Evolutionary conservation across 192 early-diverging fungal species (phyloP).

Genomic region (Linnemannia hyalina): DNA sequence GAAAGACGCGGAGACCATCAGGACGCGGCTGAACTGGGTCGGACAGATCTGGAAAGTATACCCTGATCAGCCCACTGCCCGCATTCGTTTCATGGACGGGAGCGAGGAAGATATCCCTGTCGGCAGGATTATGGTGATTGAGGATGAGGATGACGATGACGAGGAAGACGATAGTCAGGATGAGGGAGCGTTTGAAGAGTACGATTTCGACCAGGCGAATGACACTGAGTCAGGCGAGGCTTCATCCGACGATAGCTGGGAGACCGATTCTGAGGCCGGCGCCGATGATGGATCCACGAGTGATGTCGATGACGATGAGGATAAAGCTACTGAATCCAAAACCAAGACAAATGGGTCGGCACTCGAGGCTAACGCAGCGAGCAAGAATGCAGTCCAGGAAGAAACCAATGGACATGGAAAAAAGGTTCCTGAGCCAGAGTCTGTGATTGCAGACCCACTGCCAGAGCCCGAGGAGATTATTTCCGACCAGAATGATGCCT

Average conservation of each 20-base stretch:
- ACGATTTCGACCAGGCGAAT: slow-evolving; percentile 47
- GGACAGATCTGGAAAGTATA: slow-evolving; percentile 60
- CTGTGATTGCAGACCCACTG: slow-evolving; percentile 14
- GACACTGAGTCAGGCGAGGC: slow-evolving; percentile 19
- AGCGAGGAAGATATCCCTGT: slow-evolving; percentile 31
- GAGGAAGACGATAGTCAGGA: slow-evolving; percentile 36
- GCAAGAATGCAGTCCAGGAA: not conserved
- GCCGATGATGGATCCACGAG: slow-evolving; percentile 41
- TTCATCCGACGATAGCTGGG: slow-evolving; percentile 53
- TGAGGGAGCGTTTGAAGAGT: slow-evolving; percentile 53
- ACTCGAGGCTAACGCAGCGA: not conserved
- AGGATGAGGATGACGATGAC: slow-evolving; percentile 58
- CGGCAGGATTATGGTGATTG: slow-evolving; percentile 48
- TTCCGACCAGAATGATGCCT: not conserved
- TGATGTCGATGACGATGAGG: slow-evolving; percentile 31
- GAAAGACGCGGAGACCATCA: slow-evolving; percentile 43
- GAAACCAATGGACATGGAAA: not conserved
- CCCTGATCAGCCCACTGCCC: slow-evolving; percentile 46
- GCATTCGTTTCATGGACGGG: slow-evolving; percentile 58
- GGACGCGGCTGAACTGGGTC: slow-evolving; percentile 58
- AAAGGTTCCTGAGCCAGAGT: not conserved
- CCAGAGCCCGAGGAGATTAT: slow-evolving; percentile 26
- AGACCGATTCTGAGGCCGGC: slow-evolving; percentile 60
- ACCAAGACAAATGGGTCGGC: not conserved
- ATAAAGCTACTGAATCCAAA: slow-evolving; percentile 20